Percentiles rank a stretch among this genome's conserved stretches.
These are phyloP conservation scores for Annulohypoxylon bovei DNA, from an alignment of 495 filamentous ascomycete species.

Conservation along the genomic window DNA sequence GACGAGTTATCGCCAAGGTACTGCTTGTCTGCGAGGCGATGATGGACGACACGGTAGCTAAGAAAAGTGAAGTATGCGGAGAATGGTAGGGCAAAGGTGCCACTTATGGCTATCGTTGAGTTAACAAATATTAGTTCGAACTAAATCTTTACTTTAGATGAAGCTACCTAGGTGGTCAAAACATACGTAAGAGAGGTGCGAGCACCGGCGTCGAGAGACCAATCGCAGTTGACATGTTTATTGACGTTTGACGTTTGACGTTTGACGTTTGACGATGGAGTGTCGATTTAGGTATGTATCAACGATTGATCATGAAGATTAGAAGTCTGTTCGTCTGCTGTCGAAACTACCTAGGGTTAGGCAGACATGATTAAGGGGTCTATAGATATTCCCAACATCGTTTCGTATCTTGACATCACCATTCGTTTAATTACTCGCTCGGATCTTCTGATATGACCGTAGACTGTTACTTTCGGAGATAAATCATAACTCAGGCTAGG, in stretches of 20 bases:
- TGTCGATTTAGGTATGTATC: not conserved
- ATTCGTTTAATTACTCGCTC: conserved; percentile 6
- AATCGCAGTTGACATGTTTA: conserved; percentile 25
- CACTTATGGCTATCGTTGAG: conserved; percentile 50
- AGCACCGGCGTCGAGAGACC: conserved; percentile 21
- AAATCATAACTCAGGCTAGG: not conserved
- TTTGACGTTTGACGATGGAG: not conserved
- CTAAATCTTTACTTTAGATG: not conserved
- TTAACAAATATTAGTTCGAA: conserved; percentile 1
- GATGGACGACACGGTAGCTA: conserved; percentile 51
- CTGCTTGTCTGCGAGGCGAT: conserved; percentile 48
- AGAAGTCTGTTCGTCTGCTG: not conserved
- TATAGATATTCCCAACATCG: not conserved
- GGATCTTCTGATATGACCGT: conserved; percentile 8
- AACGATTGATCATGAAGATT: not conserved
- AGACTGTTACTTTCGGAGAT: not conserved
- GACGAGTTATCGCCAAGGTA: conserved; percentile 48
- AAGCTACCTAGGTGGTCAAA: not conserved
- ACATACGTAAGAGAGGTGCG: conserved; percentile 37
- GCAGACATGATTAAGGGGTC: not conserved
- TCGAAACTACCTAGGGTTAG: not conserved
- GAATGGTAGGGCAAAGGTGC: conserved; percentile 57
- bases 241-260: not conserved
- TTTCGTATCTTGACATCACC: conserved; percentile 4
- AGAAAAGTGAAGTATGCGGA: conserved; percentile 56